Percentiles rank a stretch among this genome's conserved stretches.
phyloP scores from a whole-genome alignment of 2,329 filamentous ascomycete species.

The Ophiobolus disseminans region DNA sequence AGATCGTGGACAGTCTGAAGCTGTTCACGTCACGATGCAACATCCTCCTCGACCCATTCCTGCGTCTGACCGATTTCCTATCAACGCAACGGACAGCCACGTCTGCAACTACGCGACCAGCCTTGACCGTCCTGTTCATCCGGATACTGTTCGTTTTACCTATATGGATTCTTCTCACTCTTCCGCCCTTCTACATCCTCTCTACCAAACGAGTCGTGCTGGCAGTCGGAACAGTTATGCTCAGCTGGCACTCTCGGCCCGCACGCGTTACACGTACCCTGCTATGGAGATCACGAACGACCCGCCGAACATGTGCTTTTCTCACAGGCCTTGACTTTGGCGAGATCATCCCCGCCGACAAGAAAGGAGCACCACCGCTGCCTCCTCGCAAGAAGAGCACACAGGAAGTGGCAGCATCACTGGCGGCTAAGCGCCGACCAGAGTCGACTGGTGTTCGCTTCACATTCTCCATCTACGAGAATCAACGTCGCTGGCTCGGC shows the following conservation, averaged over 20 bases:
- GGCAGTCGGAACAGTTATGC: conserved; percentile 81
- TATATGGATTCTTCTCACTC: conserved; percentile 81
- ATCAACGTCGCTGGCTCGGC: conserved; percentile 93
- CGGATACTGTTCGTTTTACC: conserved; percentile 88
- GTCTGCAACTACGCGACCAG: conserved; percentile 87
- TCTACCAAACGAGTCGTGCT: conserved; percentile 85
- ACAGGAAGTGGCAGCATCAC: conserved; percentile 56
- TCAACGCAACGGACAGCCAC: conserved; percentile 90
- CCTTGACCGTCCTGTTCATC: conserved; percentile 86
- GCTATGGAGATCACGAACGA: conserved; percentile 82
- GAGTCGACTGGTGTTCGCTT: conserved; percentile 83
- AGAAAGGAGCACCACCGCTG: conserved; percentile 44
- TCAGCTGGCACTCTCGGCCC: conserved; percentile 92
- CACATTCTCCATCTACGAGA: conserved; percentile 95
- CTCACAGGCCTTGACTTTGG: conserved; percentile 83
- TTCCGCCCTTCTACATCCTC: conserved; percentile 83
- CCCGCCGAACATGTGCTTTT: conserved; percentile 72
- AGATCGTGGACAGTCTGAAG: conserved; percentile 93
- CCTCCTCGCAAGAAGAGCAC: conserved; percentile 55
- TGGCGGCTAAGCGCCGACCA: conserved; percentile 51
- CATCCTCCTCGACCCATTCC: conserved; percentile 85
- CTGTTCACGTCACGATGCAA: conserved; percentile 92
- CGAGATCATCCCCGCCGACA: conserved; percentile 41
- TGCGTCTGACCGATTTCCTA: conserved; percentile 90
- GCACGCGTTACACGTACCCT: conserved; percentile 85